Evolutionary conservation across 805 yeast species (phyloP).

Genomic region (Isabelozyma heimii): DNA sequence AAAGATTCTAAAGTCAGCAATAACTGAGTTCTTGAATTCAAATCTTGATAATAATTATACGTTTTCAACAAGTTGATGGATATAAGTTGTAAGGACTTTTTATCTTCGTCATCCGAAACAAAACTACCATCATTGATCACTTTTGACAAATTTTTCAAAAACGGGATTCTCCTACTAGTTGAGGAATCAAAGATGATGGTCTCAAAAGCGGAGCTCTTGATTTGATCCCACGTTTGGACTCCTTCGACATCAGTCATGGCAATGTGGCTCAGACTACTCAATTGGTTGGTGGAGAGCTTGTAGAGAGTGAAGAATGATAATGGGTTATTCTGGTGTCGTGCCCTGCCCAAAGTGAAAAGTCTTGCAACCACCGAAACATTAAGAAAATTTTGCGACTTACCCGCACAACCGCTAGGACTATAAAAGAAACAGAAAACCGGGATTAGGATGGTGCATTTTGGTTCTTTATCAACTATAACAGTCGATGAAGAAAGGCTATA

Average conservation of each 20-base stretch:
- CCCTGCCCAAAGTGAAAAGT: background rate
- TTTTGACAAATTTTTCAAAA: slow-evolving; percentile 25
- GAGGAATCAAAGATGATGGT: slow-evolving; percentile 30
- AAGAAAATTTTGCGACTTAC: background rate
- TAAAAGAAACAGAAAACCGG: slow-evolving; percentile 1
- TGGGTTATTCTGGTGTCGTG: background rate
- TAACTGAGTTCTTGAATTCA: slow-evolving; percentile 44
- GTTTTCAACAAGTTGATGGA: slow-evolving; percentile 41
- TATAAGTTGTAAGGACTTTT: slow-evolving; percentile 15
- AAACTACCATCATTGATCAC: slow-evolving; percentile 17
- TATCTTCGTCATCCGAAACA: slow-evolving; percentile 20
- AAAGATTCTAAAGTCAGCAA: slow-evolving; percentile 36
- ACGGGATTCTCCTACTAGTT: slow-evolving; percentile 30
- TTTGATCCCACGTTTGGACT: slow-evolving; percentile 16
- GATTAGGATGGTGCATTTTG: slow-evolving; percentile 1
- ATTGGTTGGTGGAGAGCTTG: background rate
- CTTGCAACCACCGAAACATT: background rate
- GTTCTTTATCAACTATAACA: slow-evolving; percentile 54
- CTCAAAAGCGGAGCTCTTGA: slow-evolving; percentile 18
- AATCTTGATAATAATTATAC: slow-evolving; percentile 50
- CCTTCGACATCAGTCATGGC: background rate
- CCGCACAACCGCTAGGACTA: background rate
- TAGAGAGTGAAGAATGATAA: background rate
- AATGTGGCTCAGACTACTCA: background rate
- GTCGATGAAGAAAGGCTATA: slow-evolving; percentile 53